Evolutionary conservation across 345 rosid genomes (phyloP), one percentile per base, ranked within the genome.

Genomic region (Erysimum cheiranthoides): DNA sequence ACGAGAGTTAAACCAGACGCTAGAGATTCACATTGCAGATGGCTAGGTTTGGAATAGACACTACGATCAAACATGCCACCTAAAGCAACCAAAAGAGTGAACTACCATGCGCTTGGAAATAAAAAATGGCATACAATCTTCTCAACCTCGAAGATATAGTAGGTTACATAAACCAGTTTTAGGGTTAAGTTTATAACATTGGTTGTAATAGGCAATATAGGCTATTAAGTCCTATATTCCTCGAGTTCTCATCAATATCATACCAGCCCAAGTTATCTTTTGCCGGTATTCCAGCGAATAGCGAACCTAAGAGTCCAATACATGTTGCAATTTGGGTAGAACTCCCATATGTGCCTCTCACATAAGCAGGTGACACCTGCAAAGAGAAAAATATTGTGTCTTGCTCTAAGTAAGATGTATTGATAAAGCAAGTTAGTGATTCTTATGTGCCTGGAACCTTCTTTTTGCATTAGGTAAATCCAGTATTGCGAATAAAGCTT

Each of bases 291-390:
- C 98, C 97, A 78, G 89, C 75, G 75, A 84, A 85, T 49, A 91
- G 82, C 39, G 96, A 66, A 4, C 76, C 88, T 83, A 94, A 63
- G 79, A 94, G 82, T 85, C 98, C 98, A 79, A 91, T 76, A 78
- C 95, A 86, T 39, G 90, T 83, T 8, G 96, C 89, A 79, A 91
- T 90, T 77, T 94, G 96, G 35, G 89, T 90, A 71, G 85, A 80
- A 85, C 98, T 94, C 68, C 97, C 97, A 81, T 81, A 90, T 40
- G 96, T 84, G 63, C 97, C 97, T 85, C 98, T 90, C 38, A 91
- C 97, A 83, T 80, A 85, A 80, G 92, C 77, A 47, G 98, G 98
- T 62, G 97, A 90, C 78, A 94, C 89, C 98, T 94, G 81, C 66
- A 76, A 70, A 73, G 72, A 10, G 39, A 65, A 57, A n/a, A n/a